Percentiles rank a stretch among this genome's conserved stretches.
phyloP scores from a whole-genome alignment of 441 rosid genomes.

The Syzygium syzygioides region DNA sequence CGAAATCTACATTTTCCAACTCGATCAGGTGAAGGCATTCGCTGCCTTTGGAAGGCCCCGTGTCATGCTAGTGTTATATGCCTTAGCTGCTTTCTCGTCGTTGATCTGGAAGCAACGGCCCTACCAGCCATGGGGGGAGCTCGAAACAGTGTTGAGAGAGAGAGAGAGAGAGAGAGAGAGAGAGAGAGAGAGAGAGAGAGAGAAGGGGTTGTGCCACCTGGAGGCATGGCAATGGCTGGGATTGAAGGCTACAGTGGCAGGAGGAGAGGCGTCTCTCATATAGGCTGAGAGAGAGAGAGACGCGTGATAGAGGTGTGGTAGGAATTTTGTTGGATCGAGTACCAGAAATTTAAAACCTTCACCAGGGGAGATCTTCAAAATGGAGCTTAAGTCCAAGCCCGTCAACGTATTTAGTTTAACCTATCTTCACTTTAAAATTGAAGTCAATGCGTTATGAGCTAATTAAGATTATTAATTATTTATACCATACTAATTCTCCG shows the following conservation, averaged over 20 bases:
- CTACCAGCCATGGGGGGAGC: not conserved
- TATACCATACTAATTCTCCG: fast-evolving
- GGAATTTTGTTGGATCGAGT: not conserved
- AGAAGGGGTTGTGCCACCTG: not conserved
- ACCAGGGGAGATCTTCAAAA: not conserved
- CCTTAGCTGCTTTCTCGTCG: not conserved
- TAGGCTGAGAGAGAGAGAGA: not conserved
- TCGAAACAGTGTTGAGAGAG: not conserved
- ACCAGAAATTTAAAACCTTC: not conserved
- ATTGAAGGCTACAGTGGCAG: not conserved
- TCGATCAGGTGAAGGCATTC: not conserved
- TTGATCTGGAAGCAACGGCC: not conserved
- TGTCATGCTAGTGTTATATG: not conserved
- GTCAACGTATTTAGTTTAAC: not conserved
- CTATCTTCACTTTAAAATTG: not conserved
- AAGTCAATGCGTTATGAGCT: not conserved
- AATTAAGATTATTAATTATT: not conserved
- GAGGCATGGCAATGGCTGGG: not conserved
- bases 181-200: not conserved
- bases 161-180: not conserved
- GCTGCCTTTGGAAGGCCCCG: not conserved
- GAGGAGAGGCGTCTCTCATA: not conserved
- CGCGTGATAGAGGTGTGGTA: not conserved
- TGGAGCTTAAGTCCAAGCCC: fast-evolving
- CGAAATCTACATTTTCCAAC: not conserved